Conservation (phyloP, 495 filamentous ascomycete species). For the Neurospora sp. region DNA sequence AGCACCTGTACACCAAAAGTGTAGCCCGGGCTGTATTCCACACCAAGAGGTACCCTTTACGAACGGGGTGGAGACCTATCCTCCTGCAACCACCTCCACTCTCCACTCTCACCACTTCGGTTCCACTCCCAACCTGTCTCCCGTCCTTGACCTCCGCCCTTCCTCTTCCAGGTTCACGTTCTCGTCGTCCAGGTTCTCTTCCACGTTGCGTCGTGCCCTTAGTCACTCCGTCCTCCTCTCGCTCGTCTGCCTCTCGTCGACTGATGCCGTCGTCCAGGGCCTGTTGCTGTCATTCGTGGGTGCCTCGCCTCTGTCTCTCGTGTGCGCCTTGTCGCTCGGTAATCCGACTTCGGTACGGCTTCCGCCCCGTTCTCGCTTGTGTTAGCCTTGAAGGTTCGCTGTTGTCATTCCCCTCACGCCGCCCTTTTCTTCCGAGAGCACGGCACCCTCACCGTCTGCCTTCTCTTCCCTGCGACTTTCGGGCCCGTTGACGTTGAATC, state of each 20-base stretch:
- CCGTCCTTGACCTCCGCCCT: not conserved
- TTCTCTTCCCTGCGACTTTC: not conserved
- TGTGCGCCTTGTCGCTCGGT: not conserved
- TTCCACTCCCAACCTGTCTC: not conserved
- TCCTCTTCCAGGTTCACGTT: not conserved
- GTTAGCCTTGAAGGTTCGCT: not conserved
- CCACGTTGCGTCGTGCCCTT: not conserved
- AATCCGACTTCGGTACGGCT: not conserved
- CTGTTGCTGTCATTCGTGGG: constrained; percentile 6
- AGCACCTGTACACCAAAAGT: not conserved
- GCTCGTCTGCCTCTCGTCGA: not conserved
- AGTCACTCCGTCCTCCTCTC: not conserved
- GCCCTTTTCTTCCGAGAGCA: not conserved
- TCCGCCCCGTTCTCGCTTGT: not conserved
- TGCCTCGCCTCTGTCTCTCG: constrained; percentile 12
- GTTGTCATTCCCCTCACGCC: not conserved
- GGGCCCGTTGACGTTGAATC: not conserved
- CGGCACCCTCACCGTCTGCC: not conserved
- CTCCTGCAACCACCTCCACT: not conserved
- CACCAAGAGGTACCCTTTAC: not conserved
- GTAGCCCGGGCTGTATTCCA: not conserved
- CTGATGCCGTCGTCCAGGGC: constrained; percentile 3
- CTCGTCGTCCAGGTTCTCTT: not conserved
- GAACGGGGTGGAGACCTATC: not conserved
- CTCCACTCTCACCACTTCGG: not conserved